Conservation (phyloP, 768 basidiomycete species). For the Tulasnella sp. region DNA sequence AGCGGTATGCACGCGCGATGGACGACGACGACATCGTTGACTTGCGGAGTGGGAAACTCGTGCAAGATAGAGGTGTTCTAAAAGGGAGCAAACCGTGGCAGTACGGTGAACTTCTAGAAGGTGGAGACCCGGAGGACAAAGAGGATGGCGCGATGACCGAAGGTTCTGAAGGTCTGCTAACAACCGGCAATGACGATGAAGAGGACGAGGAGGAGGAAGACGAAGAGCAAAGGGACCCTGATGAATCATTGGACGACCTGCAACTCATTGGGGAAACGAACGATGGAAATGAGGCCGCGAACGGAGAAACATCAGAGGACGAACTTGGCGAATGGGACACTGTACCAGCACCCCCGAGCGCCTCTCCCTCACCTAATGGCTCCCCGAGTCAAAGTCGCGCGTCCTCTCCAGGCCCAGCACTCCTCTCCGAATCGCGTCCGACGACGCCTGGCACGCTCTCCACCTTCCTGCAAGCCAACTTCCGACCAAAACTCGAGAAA, state of each 20-base stretch:
- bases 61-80: conserved; percentile 29
- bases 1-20: conserved; percentile 30
- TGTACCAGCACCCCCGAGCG: conserved; percentile 12
- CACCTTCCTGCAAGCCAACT: conserved; percentile 23
- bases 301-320: conserved; percentile 7
- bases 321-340: conserved; percentile 20
- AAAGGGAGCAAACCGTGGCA: conserved; percentile 10
- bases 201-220: conserved; percentile 18
- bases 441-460: neutral
- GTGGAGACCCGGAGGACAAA: conserved; percentile 16
- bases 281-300: neutral
- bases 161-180: neutral
- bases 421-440: neutral
- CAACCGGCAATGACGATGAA: neutral
- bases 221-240: neutral
- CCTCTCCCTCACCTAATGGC: neutral
- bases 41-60: conserved; percentile 24
- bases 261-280: neutral
- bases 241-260: neutral
- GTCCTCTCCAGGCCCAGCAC: neutral
- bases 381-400: neutral
- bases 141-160: conserved; percentile 4
- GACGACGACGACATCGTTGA: conserved; percentile 32
- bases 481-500: conserved; percentile 21
- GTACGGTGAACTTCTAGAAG: conserved; percentile 3